These are phyloP conservation scores for Cryphonectria japonica DNA, from an alignment of 2,329 filamentous ascomycete genomes.

Conservation along the genomic window DNA sequence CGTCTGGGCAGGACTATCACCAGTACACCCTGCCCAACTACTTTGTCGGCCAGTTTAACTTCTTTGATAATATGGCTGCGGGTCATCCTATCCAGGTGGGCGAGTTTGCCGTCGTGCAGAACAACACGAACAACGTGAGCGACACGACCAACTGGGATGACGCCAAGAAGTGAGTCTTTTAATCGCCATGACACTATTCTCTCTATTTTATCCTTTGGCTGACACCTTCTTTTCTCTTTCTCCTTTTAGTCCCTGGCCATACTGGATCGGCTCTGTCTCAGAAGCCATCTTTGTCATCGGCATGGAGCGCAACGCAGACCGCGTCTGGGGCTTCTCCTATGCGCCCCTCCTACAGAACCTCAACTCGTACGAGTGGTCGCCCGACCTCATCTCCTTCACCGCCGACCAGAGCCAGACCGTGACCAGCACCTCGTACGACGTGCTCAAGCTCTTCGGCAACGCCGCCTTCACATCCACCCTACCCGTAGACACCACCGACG, in stretches of 20 bases:
- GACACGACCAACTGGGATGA: constrained; percentile 18
- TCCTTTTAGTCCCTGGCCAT: constrained; percentile 39
- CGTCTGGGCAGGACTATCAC: constrained; percentile 42
- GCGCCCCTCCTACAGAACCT: constrained; percentile 40
- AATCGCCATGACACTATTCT: too few relatives aligned
- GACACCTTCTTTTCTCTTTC: constrained; percentile 19
- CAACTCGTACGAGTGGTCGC: constrained; percentile 55
- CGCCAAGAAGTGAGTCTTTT: constrained; percentile 18
- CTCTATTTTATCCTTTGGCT: too few relatives aligned
- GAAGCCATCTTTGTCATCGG: constrained; percentile 59
- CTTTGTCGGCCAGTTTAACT: constrained; percentile 40
- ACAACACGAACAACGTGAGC: constrained; percentile 35
- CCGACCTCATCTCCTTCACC: constrained; percentile 34
- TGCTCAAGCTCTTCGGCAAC: constrained; percentile 24
- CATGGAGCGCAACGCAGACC: constrained; percentile 50
- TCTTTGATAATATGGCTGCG: constrained; percentile 45
- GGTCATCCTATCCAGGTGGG: constrained; percentile 41
- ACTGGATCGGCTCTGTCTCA: constrained; percentile 64
- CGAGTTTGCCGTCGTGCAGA: constrained; percentile 42
- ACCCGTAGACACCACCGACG: constrained; percentile 32
- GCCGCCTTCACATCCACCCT: constrained; percentile 26
- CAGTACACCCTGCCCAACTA: constrained; percentile 39
- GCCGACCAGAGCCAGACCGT: constrained; percentile 26
- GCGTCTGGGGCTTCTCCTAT: constrained; percentile 18
- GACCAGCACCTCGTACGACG: constrained; percentile 28